These are phyloP conservation scores for Brettanomyces nanus DNA, from an alignment of 805 yeast species.

Conservation along the genomic window DNA sequence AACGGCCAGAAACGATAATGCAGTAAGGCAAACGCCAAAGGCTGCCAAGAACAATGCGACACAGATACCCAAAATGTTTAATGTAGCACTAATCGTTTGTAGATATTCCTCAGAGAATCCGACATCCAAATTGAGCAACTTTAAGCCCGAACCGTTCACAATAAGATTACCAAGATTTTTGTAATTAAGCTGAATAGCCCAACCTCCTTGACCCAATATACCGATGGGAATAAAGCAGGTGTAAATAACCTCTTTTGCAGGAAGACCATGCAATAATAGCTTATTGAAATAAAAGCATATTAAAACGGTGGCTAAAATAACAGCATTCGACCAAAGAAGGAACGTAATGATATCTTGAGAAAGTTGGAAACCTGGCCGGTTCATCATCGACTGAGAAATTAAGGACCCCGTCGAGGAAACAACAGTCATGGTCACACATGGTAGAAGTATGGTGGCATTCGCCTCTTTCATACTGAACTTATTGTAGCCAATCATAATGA, in stretches of 20 bases:
- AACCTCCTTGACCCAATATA: constrained; percentile 79
- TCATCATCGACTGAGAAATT: constrained; percentile 32
- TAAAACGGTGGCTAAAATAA: constrained; percentile 23
- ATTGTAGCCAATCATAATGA: constrained; percentile 33
- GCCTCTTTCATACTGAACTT: constrained; percentile 31
- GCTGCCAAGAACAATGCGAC: constrained; percentile 22
- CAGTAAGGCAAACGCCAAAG: constrained; percentile 31
- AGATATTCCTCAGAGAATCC: constrained; percentile 5
- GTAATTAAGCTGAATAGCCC: constrained; percentile 39
- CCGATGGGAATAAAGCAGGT: constrained; percentile 78
- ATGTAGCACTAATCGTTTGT: constrained; percentile 4
- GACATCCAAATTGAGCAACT: constrained; percentile 5
- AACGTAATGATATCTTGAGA: constrained; percentile 47
- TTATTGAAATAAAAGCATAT: constrained; percentile 59
- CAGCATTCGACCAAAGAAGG: constrained; percentile 64
- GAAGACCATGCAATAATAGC: constrained; percentile 48
- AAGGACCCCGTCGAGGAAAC: constrained; percentile 62
- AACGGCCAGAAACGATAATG: constrained; percentile 31
- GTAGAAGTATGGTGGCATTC: constrained; percentile 55
- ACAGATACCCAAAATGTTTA: constrained; percentile 12
- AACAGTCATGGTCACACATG: constrained; percentile 76
- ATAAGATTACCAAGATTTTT: constrained; percentile 13
- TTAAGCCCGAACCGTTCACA: neutral
- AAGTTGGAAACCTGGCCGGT: constrained; percentile 28
- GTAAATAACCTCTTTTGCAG: constrained; percentile 45